phyloP scores from a whole-genome alignment of 2,329 filamentous ascomycete species.

The Blastomyces percursus region DNA sequence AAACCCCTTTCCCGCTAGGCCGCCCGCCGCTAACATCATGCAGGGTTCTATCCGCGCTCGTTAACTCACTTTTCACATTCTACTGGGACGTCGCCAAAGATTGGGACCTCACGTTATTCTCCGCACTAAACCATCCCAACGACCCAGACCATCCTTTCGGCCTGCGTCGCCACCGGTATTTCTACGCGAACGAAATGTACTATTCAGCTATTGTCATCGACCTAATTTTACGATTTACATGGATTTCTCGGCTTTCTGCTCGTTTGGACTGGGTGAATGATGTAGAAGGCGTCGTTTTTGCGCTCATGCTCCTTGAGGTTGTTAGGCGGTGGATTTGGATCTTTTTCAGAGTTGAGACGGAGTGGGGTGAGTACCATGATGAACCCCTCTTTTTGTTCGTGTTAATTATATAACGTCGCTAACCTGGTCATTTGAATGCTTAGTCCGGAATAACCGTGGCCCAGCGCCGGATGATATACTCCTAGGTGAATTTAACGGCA shows the following conservation, averaged over 20 bases:
- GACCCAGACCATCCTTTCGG: conserved; percentile 62
- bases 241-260: conserved; percentile 76
- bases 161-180: conserved; percentile 61
- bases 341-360: conserved; percentile 88
- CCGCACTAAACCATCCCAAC: conserved; percentile 45
- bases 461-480: conserved; percentile 59
- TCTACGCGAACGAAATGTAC: conserved; percentile 64
- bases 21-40: not conserved
- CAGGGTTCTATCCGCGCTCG: conserved; percentile 61
- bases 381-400: not conserved
- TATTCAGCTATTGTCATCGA: conserved; percentile 72
- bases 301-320: conserved; percentile 79
- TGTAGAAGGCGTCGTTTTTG: conserved; percentile 76
- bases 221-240: conserved; percentile 73
- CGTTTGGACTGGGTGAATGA: conserved; percentile 76
- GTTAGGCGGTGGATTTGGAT: conserved; percentile 91
- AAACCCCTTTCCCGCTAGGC: not conserved
- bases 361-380: conserved; percentile 57
- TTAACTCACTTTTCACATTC: conserved; percentile 92
- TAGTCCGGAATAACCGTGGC: conserved; percentile 45
- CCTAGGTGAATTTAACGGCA: conserved; percentile 59
- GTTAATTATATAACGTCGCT: not conserved
- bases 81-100: conserved; percentile 97
- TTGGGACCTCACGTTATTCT: conserved; percentile 86
- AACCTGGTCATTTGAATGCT: not conserved